Evolutionary conservation across 2,329 filamentous ascomycete species (phyloP), one percentile per base, ranked within the genome.

Genomic region (Apiospora sp.): DNA sequence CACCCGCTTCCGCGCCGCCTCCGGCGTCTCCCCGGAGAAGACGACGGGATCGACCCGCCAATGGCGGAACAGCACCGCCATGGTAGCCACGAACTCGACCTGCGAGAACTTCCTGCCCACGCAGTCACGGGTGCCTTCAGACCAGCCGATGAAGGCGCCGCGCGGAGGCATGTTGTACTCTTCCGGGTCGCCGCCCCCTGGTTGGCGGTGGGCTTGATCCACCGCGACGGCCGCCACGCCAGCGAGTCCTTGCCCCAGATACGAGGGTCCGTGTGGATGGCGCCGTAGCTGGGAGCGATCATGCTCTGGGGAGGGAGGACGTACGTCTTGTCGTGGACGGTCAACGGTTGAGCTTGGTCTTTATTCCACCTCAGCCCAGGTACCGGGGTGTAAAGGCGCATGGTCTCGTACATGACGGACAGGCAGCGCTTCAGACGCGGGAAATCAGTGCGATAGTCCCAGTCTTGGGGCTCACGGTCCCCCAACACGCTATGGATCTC

Each of bases 381-480:
- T 0, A 84, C 79, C 0, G 82, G 81, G 0, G 79, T 78, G 69
- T 83, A 85, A 0, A 86, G 78, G 7, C 84, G 83, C 7, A 86
- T 72, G 1, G 82, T 84, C 76, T 87, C 86, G 44, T 81, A 79
- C 79, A 87, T 75, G 2, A 84, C 75, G 1, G 84, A 79, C 3
- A 83, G 71, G 58, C 83, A 85, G n/a, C 84, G 79, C 61, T 81
- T 81, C 0, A 87, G 76, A 24, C 80, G 82, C 0, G 85, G 84
- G 71, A 84, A 87, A 1, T 80, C 70, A 0, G 70, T 22, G 5
- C 76, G 69, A 16, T 75, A 72, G 37, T 76, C 67, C 85, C 85
- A 87, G 4, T 83, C 80, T 72, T 88, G 86, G 3, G 85, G 81
- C 3, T 83, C 77, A 0, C 54, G 54, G 30, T 37, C 54, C 4